Percentiles rank a stretch among this genome's conserved stretches.
phyloP scores from a whole-genome alignment of 306 rosid species.

The Crataegus laevigata region DNA sequence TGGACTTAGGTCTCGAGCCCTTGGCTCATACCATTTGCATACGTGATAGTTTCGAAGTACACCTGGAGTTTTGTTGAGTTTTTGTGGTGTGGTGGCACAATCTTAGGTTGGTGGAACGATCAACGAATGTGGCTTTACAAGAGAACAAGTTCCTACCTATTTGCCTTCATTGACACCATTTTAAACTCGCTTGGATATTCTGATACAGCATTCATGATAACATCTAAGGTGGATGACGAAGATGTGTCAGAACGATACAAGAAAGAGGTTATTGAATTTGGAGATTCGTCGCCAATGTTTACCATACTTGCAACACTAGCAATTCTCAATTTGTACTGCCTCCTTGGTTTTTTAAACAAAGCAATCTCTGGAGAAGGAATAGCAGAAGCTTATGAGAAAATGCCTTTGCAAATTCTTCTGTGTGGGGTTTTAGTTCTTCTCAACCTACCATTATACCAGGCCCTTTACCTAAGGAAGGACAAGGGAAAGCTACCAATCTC shows the following conservation, averaged over 20 bases:
- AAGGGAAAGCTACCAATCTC: conserved; percentile 58
- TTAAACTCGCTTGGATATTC: conserved; percentile 42
- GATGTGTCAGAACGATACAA: conserved; percentile 46
- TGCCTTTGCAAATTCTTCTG: conserved; percentile 51
- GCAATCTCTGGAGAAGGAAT: conserved; percentile 27
- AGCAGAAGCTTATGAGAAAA: conserved; percentile 19
- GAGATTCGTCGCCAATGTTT: conserved; percentile 62
- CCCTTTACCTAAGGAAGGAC: no score
- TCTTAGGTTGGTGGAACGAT: conserved; percentile 84
- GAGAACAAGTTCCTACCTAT: conserved; percentile 61
- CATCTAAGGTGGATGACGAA: conserved; percentile 56
- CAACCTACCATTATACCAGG: conserved; percentile 40
- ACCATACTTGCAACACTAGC: conserved; percentile 52
- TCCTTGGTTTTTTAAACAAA: conserved; percentile 36
- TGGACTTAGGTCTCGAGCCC: conserved; percentile 56
- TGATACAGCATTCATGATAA: conserved; percentile 41
- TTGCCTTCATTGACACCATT: conserved; percentile 49
- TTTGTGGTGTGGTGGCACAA: conserved; percentile 52
- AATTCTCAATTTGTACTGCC: conserved; percentile 52
- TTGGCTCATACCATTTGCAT: conserved; percentile 74
- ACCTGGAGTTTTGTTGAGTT: conserved; percentile 49
- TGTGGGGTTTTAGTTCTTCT: conserved; percentile 54
- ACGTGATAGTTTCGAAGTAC: conserved; percentile 37
- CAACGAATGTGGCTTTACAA: conserved; percentile 74
- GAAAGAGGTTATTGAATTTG: conserved; percentile 80